phyloP scores from a whole-genome alignment of 2,329 filamentous ascomycete species.

The Pestalotiopsis sp. region DNA sequence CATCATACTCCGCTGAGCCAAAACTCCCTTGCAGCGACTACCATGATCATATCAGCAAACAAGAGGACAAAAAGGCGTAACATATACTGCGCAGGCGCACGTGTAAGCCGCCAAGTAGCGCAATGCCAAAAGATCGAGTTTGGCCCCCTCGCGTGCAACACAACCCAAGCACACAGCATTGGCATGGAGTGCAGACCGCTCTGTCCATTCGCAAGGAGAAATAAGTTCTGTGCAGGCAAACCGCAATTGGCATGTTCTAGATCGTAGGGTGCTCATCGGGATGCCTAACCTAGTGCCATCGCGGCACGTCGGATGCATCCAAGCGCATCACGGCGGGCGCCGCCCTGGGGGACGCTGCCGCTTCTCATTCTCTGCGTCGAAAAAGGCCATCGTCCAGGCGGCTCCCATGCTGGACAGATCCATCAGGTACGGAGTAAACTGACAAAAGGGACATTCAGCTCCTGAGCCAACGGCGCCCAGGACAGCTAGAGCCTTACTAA shows the following conservation, averaged over 20 bases:
- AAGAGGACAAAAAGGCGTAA: not conserved
- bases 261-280: not conserved
- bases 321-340: constrained; percentile 1
- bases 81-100: not conserved
- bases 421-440: not conserved
- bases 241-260: not conserved
- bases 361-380: not conserved
- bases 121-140: not conserved
- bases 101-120: not conserved
- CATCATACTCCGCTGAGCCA: not conserved
- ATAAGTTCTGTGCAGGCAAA: not conserved
- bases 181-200: not conserved
- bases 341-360: not conserved
- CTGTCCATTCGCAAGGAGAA: not conserved
- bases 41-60: not conserved
- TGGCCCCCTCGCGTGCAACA: not conserved
- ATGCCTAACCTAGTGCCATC: not conserved
- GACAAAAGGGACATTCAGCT: not conserved
- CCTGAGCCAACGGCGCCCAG: not conserved
- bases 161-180: not conserved
- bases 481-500: not conserved
- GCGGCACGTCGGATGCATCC: not conserved
- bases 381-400: not conserved
- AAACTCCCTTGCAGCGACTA: not conserved
- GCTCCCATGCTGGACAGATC: not conserved